Conservation (phyloP, 768 basidiomycete species). For the Naganishia vaughanmartiniae region DNA sequence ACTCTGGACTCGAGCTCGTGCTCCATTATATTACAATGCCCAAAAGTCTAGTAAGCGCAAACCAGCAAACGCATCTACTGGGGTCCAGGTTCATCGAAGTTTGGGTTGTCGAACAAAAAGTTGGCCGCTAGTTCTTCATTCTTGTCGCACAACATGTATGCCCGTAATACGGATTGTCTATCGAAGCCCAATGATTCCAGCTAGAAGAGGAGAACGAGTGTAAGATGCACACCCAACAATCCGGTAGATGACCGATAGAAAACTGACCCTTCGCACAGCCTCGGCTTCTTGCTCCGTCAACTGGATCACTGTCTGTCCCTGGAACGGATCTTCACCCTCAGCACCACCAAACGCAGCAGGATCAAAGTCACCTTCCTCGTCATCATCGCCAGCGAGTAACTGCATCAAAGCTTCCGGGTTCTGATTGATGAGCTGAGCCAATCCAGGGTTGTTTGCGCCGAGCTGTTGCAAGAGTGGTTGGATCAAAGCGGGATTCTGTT, state of each 20-base stretch:
- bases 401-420: slow-evolving; percentile 71
- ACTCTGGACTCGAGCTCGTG: background rate
- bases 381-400: slow-evolving; percentile 59
- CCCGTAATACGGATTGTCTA: slow-evolving; percentile 75
- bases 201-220: slow-evolving; percentile 54
- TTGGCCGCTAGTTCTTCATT: slow-evolving; percentile 96
- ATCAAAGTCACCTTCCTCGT: slow-evolving; percentile 52
- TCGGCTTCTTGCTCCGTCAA: slow-evolving; percentile 83
- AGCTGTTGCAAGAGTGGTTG: slow-evolving; percentile 84
- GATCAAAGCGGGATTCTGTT: slow-evolving; percentile 71
- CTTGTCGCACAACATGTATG: slow-evolving; percentile 80
- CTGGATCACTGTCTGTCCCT: slow-evolving; percentile 61
- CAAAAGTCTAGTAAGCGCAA: background rate
- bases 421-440: slow-evolving; percentile 66
- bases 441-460: slow-evolving; percentile 66
- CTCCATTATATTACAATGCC: background rate
- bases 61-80: background rate
- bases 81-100: slow-evolving; percentile 30
- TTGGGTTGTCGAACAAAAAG: slow-evolving; percentile 69
- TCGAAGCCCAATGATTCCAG: slow-evolving; percentile 83
- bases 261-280: slow-evolving; percentile 80
- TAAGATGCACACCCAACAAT: background rate
- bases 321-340: slow-evolving; percentile 39
- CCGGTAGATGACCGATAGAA: background rate
- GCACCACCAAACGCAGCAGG: slow-evolving; percentile 43